Conservation (phyloP, 257 asterid species). For the Cordia subcordata region DNA sequence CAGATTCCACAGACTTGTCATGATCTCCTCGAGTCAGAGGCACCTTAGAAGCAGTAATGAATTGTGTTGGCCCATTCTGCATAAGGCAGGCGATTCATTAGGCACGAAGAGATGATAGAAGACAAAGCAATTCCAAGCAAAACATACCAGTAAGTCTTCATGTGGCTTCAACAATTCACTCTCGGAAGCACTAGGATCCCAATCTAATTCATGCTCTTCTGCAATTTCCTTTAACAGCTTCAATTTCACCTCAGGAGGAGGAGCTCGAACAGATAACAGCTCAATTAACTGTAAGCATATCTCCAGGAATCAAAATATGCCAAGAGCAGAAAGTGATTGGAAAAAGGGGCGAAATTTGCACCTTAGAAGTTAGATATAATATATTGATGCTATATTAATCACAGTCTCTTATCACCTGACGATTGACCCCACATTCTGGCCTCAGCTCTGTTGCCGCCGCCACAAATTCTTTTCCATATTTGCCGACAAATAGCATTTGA, state of each 20-base stretch:
- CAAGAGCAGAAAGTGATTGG: not conserved
- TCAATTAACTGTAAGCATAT: slow-evolving; percentile 60
- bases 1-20: slow-evolving; percentile 28
- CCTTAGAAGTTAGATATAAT: not conserved
- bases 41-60: slow-evolving; percentile 53
- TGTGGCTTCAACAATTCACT: slow-evolving; percentile 69
- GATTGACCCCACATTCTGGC: slow-evolving; percentile 98
- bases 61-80: slow-evolving; percentile 79
- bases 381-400: slow-evolving; percentile 7
- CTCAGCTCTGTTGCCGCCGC: slow-evolving; percentile 83
- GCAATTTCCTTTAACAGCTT: slow-evolving; percentile 89
- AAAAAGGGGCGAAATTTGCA: slow-evolving; percentile 3
- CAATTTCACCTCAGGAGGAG: slow-evolving; percentile 82
- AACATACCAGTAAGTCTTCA: slow-evolving; percentile 79
- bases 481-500: slow-evolving; percentile 68
- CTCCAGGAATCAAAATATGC: not conserved
- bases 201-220: slow-evolving; percentile 81
- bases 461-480: slow-evolving; percentile 89
- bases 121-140: slow-evolving; percentile 3
- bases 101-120: slow-evolving; percentile 6
- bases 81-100: slow-evolving; percentile 12
- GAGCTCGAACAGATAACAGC: slow-evolving; percentile 83
- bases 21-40: slow-evolving; percentile 64
- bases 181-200: slow-evolving; percentile 87
- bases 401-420: slow-evolving; percentile 56